These are phyloP conservation scores for Colletotrichum sp. DNA, from an alignment of 2,329 filamentous ascomycete species.

Conservation along the genomic window DNA sequence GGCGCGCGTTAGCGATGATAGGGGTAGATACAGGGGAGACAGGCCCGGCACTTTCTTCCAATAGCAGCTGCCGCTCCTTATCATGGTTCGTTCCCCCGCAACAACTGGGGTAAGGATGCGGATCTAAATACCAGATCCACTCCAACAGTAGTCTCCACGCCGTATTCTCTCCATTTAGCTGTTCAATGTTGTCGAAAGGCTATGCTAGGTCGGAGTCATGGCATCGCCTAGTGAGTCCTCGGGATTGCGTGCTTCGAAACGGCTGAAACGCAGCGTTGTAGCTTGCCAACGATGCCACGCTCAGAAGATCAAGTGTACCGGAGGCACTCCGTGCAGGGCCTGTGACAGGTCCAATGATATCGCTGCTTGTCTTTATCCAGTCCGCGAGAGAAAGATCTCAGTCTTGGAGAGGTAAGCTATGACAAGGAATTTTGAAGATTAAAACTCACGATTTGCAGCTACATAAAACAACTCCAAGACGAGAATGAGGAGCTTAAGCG, in stretches of 20 bases:
- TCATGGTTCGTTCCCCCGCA: background rate
- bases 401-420: slow-evolving; percentile 25
- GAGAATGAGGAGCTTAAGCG: slow-evolving; percentile 21
- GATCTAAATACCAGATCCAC: background rate
- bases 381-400: slow-evolving; percentile 46
- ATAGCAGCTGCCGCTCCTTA: background rate
- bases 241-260: background rate
- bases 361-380: slow-evolving; percentile 42
- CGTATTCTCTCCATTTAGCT: background rate
- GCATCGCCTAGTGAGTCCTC: background rate
- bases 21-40: background rate
- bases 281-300: slow-evolving; percentile 46
- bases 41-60: background rate
- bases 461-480: slow-evolving; percentile 22
- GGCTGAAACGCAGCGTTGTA: background rate
- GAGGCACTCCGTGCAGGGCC: slow-evolving; percentile 45
- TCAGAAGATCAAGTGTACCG: slow-evolving; percentile 52
- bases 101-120: background rate
- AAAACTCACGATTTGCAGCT: background rate
- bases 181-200: background rate
- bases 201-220: background rate
- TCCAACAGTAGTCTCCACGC: background rate
- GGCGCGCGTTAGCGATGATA: background rate
- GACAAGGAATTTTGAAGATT: slow-evolving; percentile 23
- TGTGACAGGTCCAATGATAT: slow-evolving; percentile 41